Evolutionary conservation across 140 eudicot genomes (phyloP).

Genomic region (Anethum foeniculum): DNA sequence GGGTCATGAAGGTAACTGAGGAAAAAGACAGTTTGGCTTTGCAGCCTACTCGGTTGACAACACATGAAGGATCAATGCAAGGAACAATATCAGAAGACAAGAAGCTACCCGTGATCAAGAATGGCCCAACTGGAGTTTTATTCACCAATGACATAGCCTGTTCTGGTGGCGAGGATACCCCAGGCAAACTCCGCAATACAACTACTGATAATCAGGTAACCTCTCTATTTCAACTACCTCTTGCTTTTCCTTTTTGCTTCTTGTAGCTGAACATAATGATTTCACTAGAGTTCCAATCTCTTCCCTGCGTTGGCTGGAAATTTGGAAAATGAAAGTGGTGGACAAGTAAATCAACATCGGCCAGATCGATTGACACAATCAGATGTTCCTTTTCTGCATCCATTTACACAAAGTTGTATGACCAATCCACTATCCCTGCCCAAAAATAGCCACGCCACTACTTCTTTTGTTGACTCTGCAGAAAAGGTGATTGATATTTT

Average conservation of each 20-base stretch:
- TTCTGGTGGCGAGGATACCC: conserved; percentile 14
- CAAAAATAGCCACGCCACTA: conserved; percentile 16
- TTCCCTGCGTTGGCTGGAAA: conserved; percentile 24
- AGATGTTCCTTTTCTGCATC: conserved; percentile 22
- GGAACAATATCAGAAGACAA: conserved; percentile 10
- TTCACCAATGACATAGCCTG: background rate
- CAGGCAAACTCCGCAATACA: conserved; percentile 23
- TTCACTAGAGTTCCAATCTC: conserved; percentile 30
- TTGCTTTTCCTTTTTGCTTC: background rate
- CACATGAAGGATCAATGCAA: conserved; percentile 18
- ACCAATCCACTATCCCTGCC: conserved; percentile 14
- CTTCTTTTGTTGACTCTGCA: conserved; percentile 14
- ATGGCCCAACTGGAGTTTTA: conserved; percentile 9
- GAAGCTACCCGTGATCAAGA: conserved; percentile 4
- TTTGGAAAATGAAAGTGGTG: conserved; percentile 13
- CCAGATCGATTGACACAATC: conserved; percentile 11
- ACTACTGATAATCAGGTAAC: conserved; percentile 35
- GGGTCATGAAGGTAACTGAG: conserved; percentile 31
- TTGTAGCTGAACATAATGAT: background rate
- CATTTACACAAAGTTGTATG: conserved; percentile 19
- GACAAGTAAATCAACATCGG: conserved; percentile 2
- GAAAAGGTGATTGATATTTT: conserved; percentile 24
- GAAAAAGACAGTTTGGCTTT: conserved; percentile 11
- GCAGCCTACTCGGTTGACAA: conserved; percentile 21
- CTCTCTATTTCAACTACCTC: background rate